phyloP scores from a whole-genome alignment of 441 rosid genomes.

The Sinapis alba region DNA sequence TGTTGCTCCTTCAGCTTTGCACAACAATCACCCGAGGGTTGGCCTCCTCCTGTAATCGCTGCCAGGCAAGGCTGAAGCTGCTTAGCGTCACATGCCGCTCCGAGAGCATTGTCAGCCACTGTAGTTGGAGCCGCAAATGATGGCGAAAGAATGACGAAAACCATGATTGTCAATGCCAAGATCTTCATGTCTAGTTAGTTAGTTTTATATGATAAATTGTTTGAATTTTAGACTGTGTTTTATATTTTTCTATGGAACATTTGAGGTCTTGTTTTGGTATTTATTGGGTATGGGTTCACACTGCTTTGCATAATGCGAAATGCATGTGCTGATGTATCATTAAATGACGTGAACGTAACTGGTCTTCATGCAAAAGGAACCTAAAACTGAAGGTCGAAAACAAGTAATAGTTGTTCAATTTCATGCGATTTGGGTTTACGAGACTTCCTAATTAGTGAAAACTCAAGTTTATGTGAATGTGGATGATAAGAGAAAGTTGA shows the following conservation, averaged over 20 bases:
- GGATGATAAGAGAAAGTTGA: neutral
- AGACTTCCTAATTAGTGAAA: neutral
- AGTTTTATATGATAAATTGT: neutral
- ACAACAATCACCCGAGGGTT: conserved; percentile 30
- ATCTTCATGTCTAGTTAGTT: conserved; percentile 25
- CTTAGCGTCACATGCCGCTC: conserved; percentile 28
- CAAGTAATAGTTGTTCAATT: neutral
- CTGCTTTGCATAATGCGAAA: conserved; percentile 16
- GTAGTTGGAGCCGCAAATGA: conserved; percentile 15
- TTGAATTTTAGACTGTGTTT: neutral
- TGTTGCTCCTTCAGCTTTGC: conserved; percentile 36
- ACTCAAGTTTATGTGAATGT: neutral
- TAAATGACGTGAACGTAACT: conserved; percentile 36
- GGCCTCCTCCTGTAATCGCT: conserved; percentile 33
- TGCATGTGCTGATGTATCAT: conserved; percentile 19
- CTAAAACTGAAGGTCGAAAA: neutral
- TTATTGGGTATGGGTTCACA: conserved; percentile 9
- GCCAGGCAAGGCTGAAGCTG: conserved; percentile 38
- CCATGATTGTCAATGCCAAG: conserved; percentile 2
- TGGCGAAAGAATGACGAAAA: conserved; percentile 17
- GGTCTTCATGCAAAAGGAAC: conserved; percentile 31
- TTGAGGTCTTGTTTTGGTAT: conserved; percentile 18
- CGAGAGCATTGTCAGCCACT: conserved; percentile 15
- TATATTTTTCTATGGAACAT: neutral
- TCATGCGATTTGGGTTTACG: neutral